Conservation (phyloP, 352 stramenopile genomes). For the Pythium dissimile region DNA sequence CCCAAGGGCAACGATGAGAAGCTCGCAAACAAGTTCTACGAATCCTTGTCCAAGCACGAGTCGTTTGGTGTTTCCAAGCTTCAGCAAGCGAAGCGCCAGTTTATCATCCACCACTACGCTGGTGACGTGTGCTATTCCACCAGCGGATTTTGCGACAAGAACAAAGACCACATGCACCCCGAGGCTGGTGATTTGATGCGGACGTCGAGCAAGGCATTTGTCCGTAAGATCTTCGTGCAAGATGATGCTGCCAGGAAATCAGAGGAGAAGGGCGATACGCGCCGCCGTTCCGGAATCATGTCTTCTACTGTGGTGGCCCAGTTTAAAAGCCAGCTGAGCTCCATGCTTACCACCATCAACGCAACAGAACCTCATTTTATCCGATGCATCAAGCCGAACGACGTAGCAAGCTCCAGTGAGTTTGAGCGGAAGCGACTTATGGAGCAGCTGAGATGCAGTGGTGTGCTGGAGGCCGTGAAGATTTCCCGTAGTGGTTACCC, state of each 20-base stretch:
- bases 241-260: constrained; percentile 25
- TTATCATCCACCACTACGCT: constrained; percentile 87
- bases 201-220: constrained; percentile 60
- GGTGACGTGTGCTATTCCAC: constrained; percentile 81
- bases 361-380: constrained; percentile 92
- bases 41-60: constrained; percentile 53
- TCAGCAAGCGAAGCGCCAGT: constrained; percentile 76
- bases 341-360: constrained; percentile 93
- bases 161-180: constrained; percentile 87
- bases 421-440: constrained; percentile 71
- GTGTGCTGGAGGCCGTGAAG: constrained; percentile 86
- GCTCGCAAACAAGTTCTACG: constrained; percentile 82
- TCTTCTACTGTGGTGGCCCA: constrained; percentile 85
- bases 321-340: constrained; percentile 92
- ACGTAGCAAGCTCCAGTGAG: constrained; percentile 45
- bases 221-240: constrained; percentile 67
- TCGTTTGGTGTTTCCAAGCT: constrained; percentile 71
- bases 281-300: constrained; percentile 72
- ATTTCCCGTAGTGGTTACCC: constrained; percentile 89
- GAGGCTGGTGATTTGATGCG: constrained; percentile 73
- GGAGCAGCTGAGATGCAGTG: constrained; percentile 85
- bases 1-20: constrained; percentile 80
- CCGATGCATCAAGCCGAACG: constrained; percentile 89
- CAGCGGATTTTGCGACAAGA: constrained; percentile 85
- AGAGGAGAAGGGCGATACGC: constrained; percentile 31